Evolutionary conservation across 108 stramenopile species (phyloP).

Genomic region (Cyclotella cryptica): DNA sequence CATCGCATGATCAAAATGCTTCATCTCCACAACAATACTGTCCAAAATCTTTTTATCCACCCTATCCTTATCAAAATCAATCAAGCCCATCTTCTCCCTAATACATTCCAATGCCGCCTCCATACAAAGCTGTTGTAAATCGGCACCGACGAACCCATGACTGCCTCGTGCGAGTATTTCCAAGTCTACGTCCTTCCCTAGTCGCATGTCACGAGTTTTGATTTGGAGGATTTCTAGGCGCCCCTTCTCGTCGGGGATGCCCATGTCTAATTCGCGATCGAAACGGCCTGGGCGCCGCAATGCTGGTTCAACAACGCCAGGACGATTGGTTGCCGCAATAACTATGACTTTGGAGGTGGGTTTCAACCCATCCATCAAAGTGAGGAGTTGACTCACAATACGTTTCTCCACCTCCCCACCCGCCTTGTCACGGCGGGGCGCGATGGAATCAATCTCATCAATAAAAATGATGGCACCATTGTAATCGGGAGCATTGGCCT

Average conservation of each 20-base stretch:
- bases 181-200: slow-evolving; percentile 84
- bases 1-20: slow-evolving; percentile 93
- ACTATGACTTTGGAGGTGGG: slow-evolving; percentile 95
- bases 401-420: slow-evolving; percentile 95
- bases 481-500: slow-evolving; percentile 81
- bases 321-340: slow-evolving; percentile 97
- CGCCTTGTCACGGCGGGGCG: slow-evolving; percentile 97
- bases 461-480: slow-evolving; percentile 98
- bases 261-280: slow-evolving; percentile 98
- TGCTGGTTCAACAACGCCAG: slow-evolving; percentile 96
- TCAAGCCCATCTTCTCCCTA: slow-evolving; percentile 83
- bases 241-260: slow-evolving; percentile 98
- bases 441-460: slow-evolving; percentile 99
- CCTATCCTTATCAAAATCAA: slow-evolving; percentile 89
- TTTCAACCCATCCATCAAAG: slow-evolving; percentile 98
- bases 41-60: slow-evolving; percentile 82
- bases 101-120: slow-evolving; percentile 97
- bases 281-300: slow-evolving; percentile 97
- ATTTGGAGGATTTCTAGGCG: slow-evolving; percentile 95
- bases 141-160: slow-evolving; percentile 98
- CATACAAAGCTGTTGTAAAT: slow-evolving; percentile 95
- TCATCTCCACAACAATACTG: slow-evolving; percentile 82
- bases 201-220: slow-evolving; percentile 96
- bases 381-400: slow-evolving; percentile 97
- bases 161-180: slow-evolving; percentile 93